Evolutionary conservation across 129 eudicot genomes (phyloP).

Genomic region (Flaveria linearis): DNA sequence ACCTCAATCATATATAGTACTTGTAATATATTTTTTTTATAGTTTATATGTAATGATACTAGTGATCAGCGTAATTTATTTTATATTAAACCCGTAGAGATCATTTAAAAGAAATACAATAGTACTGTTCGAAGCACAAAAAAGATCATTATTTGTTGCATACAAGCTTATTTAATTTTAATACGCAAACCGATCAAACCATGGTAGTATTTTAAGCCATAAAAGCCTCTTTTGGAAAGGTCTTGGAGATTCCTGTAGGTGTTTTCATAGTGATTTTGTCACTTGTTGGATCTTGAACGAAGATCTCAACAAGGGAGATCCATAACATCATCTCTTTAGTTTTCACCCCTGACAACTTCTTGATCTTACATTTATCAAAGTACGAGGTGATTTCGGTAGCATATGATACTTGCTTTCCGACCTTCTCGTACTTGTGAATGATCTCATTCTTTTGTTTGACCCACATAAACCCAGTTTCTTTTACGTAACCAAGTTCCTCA

Average conservation of each 20-base stretch:
- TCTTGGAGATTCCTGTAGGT: slow-evolving; percentile 47
- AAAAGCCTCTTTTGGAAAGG: slow-evolving; percentile 44
- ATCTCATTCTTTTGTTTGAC: slow-evolving; percentile 57
- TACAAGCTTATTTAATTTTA: too few species aligned
- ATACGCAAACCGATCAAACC: too few species aligned
- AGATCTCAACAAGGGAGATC: slow-evolving; percentile 46
- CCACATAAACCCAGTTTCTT: slow-evolving; percentile 66
- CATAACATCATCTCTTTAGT: slow-evolving; percentile 63
- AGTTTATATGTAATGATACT: too few species aligned
- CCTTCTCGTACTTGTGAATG: slow-evolving; percentile 55
- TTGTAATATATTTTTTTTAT: too few species aligned
- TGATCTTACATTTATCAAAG: slow-evolving; percentile 47
- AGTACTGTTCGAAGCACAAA: too few species aligned
- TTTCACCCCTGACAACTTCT: slow-evolving; percentile 57
- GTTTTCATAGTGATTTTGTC: slow-evolving; percentile 52
- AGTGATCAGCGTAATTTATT: too few species aligned
- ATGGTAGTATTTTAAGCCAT: slow-evolving; percentile 9
- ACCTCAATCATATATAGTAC: too few species aligned
- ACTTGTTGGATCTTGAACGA: slow-evolving; percentile 35
- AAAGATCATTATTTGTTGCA: too few species aligned
- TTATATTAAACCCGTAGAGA: too few species aligned
- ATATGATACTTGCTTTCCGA: slow-evolving; percentile 49
- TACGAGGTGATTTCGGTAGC: slow-evolving; percentile 52
- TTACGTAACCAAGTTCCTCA: slow-evolving; percentile 54
- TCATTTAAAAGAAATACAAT: too few species aligned